Evolutionary conservation across 805 yeast genomes (phyloP).

Genomic region (Wickerhamiella vanderwaltii): DNA sequence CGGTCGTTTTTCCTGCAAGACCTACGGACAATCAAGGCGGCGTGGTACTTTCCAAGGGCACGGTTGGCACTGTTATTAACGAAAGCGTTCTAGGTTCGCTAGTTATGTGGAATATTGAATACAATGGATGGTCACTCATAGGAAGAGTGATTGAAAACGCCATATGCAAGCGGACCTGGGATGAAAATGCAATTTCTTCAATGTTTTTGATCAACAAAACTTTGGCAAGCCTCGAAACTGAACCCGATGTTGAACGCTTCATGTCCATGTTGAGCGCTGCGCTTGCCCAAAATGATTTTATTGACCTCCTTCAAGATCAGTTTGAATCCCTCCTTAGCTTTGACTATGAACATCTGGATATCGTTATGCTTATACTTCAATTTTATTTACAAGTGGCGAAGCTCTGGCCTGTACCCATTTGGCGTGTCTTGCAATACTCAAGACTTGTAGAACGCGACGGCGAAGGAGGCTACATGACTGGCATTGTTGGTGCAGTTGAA

Average conservation of each 20-base stretch:
- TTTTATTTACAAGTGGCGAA: conserved; percentile 39
- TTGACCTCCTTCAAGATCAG: conserved; percentile 51
- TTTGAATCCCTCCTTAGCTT: conserved; percentile 52
- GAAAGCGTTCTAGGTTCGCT: conserved; percentile 39
- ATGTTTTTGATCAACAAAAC: conserved; percentile 40
- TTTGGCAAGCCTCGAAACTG: conserved; percentile 31
- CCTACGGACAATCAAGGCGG: conserved; percentile 36
- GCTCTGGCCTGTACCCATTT: conserved; percentile 51
- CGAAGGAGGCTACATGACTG: conserved; percentile 50
- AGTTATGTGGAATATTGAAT: conserved; percentile 58
- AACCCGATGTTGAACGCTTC: conserved; percentile 31
- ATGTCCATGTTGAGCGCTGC: conserved; percentile 30
- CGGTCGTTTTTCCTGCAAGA: conserved; percentile 46
- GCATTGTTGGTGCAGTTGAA: conserved; percentile 60
- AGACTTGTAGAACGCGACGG: conserved; percentile 49
- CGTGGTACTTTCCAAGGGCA: conserved; percentile 39
- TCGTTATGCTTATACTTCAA: conserved; percentile 36
- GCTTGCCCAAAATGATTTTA: conserved; percentile 43
- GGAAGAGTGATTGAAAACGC: conserved; percentile 68
- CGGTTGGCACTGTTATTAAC: conserved; percentile 39
- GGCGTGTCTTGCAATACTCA: conserved; percentile 66
- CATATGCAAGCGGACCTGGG: conserved; percentile 23
- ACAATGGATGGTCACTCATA: conserved; percentile 77
- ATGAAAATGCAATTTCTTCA: conserved; percentile 36
- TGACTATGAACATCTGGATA: conserved; percentile 34